Evolutionary conservation across 345 rosid species (phyloP).

Genomic region (Reutealis trisperma): DNA sequence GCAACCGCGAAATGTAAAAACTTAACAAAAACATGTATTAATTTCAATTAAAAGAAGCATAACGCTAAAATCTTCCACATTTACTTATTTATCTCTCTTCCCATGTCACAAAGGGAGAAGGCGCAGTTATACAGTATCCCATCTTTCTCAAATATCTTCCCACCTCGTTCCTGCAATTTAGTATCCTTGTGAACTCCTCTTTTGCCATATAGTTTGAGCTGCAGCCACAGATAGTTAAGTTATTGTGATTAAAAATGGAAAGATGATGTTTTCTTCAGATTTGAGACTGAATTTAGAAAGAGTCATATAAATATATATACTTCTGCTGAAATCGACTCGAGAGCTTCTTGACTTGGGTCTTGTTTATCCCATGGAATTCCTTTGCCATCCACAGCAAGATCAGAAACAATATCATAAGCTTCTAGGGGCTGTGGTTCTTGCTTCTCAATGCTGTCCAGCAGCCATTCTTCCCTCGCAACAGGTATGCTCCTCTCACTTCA

Average conservation of each 20-base stretch:
- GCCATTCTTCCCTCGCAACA: constrained; percentile 72
- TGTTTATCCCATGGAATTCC: constrained; percentile 75
- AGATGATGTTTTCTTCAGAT: not conserved
- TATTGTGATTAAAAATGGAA: not conserved
- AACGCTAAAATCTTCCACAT: not conserved
- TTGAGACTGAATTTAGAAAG: not conserved
- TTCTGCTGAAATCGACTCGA: constrained; percentile 56
- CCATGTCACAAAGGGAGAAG: constrained; percentile 66
- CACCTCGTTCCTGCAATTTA: constrained; percentile 53
- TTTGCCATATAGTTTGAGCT: constrained; percentile 77
- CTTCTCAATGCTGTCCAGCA: constrained; percentile 67
- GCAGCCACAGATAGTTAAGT: constrained; percentile 19
- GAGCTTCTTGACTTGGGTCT: constrained; percentile 58
- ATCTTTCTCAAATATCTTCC: constrained; percentile 59
- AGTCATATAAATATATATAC: constrained; percentile 12
- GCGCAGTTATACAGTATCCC: constrained; percentile 75
- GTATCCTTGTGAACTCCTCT: constrained; percentile 66
- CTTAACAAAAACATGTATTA: not conserved
- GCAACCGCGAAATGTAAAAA: not conserved
- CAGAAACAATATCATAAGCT: constrained; percentile 60
- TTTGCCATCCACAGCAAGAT: constrained; percentile 61
- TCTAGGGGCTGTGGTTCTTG: constrained; percentile 65
- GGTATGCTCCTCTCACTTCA: constrained; percentile 56
- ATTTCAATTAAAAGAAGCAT: not conserved
- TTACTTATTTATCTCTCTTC: constrained; percentile 65